Percentiles rank a stretch among this genome's conserved stretches.
These are phyloP conservation scores for Alloascoidea hylecoeti DNA, from an alignment of 805 yeast genomes.

Conservation along the genomic window DNA sequence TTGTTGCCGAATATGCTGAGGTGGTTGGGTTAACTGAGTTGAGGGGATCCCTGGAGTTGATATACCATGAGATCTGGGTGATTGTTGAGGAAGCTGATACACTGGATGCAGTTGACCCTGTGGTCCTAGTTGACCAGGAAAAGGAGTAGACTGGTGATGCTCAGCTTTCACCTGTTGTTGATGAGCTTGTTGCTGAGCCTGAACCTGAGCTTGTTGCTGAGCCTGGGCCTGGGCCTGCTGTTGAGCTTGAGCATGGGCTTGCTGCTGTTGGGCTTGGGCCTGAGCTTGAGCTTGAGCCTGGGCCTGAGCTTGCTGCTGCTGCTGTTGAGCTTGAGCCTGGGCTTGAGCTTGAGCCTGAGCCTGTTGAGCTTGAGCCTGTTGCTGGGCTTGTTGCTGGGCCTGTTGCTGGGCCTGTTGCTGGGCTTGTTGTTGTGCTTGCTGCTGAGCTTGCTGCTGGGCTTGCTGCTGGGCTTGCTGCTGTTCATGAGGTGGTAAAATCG, in stretches of 20 bases:
- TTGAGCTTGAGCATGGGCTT: constrained; percentile 7
- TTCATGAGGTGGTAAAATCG: constrained; percentile 22
- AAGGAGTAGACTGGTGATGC: constrained; percentile 9
- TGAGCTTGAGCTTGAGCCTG: constrained; percentile 4
- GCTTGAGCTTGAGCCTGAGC: constrained; percentile 14
- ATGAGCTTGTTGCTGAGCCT: constrained; percentile 10
- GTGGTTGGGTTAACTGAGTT: constrained; percentile 16
- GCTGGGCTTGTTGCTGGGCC: constrained; percentile 19
- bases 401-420: constrained; percentile 19
- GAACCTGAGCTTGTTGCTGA: constrained; percentile 9
- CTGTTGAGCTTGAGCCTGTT: constrained; percentile 7
- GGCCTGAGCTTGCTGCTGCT: constrained; percentile 7
- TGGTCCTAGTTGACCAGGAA: constrained; percentile 5
- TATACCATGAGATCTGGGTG: too few relatives aligned
- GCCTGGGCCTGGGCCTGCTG: constrained; percentile 10
- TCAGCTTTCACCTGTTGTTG: constrained; percentile 10
- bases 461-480: constrained; percentile 8
- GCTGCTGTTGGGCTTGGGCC: constrained; percentile 4
- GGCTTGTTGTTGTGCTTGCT: constrained; percentile 21
- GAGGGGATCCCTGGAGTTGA: constrained; percentile 12
- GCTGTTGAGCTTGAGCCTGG: constrained; percentile 12
- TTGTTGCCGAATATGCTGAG: constrained; percentile 13
- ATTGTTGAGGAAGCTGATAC: constrained; percentile 16
- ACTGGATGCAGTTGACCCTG: constrained; percentile 16
- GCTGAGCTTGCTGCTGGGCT: constrained; percentile 28